Base-by-base conservation (phyloP, 1,284 basidiomycete species). In the Ceratobasidium sp. region DNA sequence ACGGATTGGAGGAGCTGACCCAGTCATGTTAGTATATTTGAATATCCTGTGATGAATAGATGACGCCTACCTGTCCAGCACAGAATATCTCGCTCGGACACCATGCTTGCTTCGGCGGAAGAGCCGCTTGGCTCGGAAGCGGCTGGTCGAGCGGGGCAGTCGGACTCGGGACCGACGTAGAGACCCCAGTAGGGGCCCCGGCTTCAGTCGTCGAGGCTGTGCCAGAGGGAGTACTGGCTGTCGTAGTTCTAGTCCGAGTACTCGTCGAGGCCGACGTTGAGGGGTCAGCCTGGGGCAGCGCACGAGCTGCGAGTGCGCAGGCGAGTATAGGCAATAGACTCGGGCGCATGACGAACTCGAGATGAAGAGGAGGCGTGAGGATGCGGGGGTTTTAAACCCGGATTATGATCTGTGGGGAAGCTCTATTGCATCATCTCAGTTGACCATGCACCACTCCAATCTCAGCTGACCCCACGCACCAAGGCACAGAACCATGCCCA, bases 41-140 rank as follows among this genome's bases (percentile, higher is more conserved):
- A 4, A 33, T n/a, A n/a, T n/a, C n/a, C n/a, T 4, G 33, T 33
- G 33, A 33, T 33, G 1, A 4, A 33, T 33, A 33, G 2, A 33
- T 4, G 33, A 33, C 1, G 4, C 33, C 4, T 33, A 4, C 33
- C 33, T 33, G 33, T 33, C 33, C 33, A 95, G 84, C 95, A 97
- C 86, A 94, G 97, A 46, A 96, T 94, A 72, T 93, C 86, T 93
- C 86, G 79, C 94, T 93, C 2, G 92, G 91, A 83, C 93, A 94
- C 93, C 94, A 93, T 33, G 4, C 33, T 84, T 97, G 95, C 53
- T 86, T 86, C 0, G 94, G 93, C 12, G 95, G 94, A 51, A 94
- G 84, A 1, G 89, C 84, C 5, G 86, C 90, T 82, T 95, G 93
- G 1, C 93, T 92, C 2, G 93, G 92, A 26, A 97, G 84, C 23